These are phyloP conservation scores for Petunia secreta DNA, from an alignment of 257 asterid species.

Conservation along the genomic window DNA sequence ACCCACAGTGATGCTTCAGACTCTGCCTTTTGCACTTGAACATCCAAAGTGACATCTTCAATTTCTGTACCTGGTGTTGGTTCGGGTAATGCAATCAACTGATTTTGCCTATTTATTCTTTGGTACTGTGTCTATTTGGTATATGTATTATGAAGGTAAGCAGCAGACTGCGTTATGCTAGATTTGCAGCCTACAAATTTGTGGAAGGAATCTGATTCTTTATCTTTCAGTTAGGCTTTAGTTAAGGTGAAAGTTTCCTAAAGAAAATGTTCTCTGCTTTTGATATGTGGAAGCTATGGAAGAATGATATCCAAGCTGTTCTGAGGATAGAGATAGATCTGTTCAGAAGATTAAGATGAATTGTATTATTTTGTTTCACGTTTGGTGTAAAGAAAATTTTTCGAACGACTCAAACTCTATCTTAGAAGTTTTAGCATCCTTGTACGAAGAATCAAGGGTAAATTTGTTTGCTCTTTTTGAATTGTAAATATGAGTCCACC, in stretches of 20 bases:
- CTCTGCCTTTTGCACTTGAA: too few relatives aligned
- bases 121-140: not conserved
- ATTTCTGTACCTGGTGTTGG: too few relatives aligned
- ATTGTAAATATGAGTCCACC: too few relatives aligned
- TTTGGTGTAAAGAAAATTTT: too few relatives aligned
- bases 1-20: too few relatives aligned
- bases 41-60: too few relatives aligned
- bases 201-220: not conserved
- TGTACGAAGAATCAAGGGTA: too few relatives aligned
- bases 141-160: not conserved
- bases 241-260: not conserved
- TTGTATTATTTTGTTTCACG: too few relatives aligned
- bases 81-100: not conserved
- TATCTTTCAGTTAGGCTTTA: slow-evolving; percentile 19
- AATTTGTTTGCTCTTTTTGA: too few relatives aligned
- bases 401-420: too few relatives aligned
- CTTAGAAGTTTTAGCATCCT: too few relatives aligned
- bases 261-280: slow-evolving; percentile 3
- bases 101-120: not conserved
- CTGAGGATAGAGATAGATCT: not conserved
- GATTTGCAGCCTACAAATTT: not conserved
- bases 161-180: not conserved
- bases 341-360: too few relatives aligned
- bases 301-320: not conserved
- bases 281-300: slow-evolving; percentile 10